Conservation (phyloP, 2,329 filamentous ascomycete genomes). For the Colletotrichum sidae region DNA sequence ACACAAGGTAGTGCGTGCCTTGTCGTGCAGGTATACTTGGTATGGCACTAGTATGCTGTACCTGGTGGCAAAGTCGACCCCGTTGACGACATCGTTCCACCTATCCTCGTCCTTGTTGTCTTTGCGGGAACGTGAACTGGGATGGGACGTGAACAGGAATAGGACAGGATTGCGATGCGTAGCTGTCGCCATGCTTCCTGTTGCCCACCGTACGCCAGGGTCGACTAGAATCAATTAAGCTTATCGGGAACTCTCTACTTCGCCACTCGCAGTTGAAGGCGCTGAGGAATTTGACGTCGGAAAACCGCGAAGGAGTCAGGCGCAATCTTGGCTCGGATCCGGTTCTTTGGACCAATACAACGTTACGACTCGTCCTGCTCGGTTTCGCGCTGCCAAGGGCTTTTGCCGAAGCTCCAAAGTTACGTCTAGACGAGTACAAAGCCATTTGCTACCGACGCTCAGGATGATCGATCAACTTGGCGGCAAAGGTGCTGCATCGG, state of each 20-base stretch:
- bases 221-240: not conserved
- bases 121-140: too few species aligned
- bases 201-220: not conserved
- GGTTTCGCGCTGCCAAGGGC: slow-evolving; percentile 3
- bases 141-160: not conserved
- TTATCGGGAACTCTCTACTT: slow-evolving; percentile 30
- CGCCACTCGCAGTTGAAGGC: slow-evolving; percentile 7
- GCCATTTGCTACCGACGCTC: slow-evolving; percentile 32
- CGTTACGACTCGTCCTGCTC: slow-evolving; percentile 7
- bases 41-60: not conserved
- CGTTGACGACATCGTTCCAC: too few species aligned
- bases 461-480: slow-evolving; percentile 34
- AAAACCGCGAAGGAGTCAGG: not conserved
- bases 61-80: not conserved
- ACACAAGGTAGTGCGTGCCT: slow-evolving; percentile 1
- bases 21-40: not conserved
- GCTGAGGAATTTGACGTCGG: slow-evolving; percentile 5
- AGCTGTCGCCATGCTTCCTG: slow-evolving; percentile 12
- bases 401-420: slow-evolving; percentile 1
- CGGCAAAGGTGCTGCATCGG: slow-evolving; percentile 11
- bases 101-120: too few species aligned
- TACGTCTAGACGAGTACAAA: not conserved
- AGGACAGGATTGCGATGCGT: slow-evolving; percentile 13
- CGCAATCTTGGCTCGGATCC: slow-evolving; percentile 13
- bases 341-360: not conserved